Conservation (phyloP, 2,329 filamentous ascomycete species). For the Fusarium newnesense region DNA sequence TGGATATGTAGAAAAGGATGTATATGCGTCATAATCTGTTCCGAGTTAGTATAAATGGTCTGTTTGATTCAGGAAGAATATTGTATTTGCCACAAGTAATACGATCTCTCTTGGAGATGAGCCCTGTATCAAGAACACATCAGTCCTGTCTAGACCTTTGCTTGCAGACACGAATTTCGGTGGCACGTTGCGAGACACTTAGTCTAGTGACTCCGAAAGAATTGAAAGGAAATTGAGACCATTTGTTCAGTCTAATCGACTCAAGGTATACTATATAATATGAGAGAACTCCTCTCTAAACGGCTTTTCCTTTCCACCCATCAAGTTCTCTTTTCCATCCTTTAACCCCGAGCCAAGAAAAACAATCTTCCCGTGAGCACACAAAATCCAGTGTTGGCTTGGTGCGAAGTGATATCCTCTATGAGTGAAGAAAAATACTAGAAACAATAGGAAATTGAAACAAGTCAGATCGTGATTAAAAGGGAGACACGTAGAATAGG, state of each 20-base stretch:
- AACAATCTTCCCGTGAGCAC: slow-evolving; percentile 17
- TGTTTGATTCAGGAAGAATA: background rate
- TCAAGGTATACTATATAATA: background rate
- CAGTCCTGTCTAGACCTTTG: background rate
- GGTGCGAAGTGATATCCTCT: slow-evolving; percentile 35
- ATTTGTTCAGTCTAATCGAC: background rate
- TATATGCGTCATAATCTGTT: slow-evolving; percentile 5
- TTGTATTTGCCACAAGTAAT: background rate
- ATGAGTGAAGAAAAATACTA: slow-evolving; percentile 9
- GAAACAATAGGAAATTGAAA: background rate
- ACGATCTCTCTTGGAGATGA: background rate
- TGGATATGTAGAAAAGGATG: background rate
- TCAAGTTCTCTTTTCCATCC: slow-evolving; percentile 23
- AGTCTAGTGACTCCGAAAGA: background rate
- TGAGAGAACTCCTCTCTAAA: slow-evolving; percentile 15
- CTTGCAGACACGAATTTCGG: background rate
- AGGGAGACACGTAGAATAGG: background rate
- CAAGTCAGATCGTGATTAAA: background rate
- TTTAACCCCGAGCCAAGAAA: slow-evolving; percentile 15
- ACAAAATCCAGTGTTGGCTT: slow-evolving; percentile 42
- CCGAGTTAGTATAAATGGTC: background rate
- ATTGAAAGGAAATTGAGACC: background rate
- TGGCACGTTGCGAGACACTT: background rate
- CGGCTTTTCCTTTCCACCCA: slow-evolving; percentile 1
- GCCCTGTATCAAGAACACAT: background rate